Base-by-base conservation (phyloP, 768 basidiomycete genomes). In the Piloderma croceum region DNA sequence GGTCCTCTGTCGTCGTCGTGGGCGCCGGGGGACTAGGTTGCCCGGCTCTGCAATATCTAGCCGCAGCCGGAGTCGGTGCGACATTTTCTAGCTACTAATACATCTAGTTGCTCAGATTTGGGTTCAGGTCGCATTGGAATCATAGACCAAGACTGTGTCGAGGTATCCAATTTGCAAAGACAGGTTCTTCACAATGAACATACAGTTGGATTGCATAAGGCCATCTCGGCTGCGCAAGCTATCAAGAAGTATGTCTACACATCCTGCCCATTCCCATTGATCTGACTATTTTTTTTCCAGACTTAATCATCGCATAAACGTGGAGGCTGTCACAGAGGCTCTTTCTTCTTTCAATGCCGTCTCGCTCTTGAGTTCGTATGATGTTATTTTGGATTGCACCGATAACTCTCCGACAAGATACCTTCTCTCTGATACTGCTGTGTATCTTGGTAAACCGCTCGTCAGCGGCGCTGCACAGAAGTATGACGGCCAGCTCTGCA, bases 11-110 rank as follows among this genome's bases (percentile, higher is more conserved):
- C 2, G 80, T 81, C 12, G 90, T 98, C 3, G 77, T 97, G 3
- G 96, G 96, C 20, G 96, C 93, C 12, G 96, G 96, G 0, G 96
- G 96, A 7, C 71, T 99, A 10, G 96, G 96, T 9, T 98, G 96
- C 59, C 92, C 96, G 34, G 90, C 89, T 29, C 69, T 99, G 34
- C 90, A 96, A 56, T 96, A 98, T 60, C 77, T 99, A 9, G 90
- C 80, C 4, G 89, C 90, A 6, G 86, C 90, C 11, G 96, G 96
- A 19, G 73, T 98, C 43, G 94, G 94, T 89, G 52, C 48, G 83
- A 55, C 32, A 21, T 32, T 36, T 6, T 19, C 38, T 24, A 42
- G 27, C 10, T 13, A 34, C 39, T 24, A 21, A 20, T 23, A 23
- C 21, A 5, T 31, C 11, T 19, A 25, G 35, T 9, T 29, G 38